phyloP scores from a whole-genome alignment of 768 basidiomycete genomes.

The Hysterangium stoloniferum region DNA sequence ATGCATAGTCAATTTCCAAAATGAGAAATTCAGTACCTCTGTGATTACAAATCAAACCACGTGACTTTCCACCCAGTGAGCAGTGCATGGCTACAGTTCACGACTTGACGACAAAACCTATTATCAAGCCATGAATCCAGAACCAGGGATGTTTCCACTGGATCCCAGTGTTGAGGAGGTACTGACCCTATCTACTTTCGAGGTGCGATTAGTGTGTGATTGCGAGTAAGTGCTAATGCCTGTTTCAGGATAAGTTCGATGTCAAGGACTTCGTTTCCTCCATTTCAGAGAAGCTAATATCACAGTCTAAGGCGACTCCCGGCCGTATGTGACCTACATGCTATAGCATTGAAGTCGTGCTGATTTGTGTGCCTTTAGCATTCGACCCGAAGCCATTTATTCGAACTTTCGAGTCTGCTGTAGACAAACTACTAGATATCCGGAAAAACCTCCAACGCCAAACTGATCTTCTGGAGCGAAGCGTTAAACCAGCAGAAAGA shows the following conservation, averaged over 20 bases:
- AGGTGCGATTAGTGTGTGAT: slow-evolving; percentile 21
- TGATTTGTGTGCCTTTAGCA: slow-evolving; percentile 37
- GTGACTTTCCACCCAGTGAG: too few species aligned
- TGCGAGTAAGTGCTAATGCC: background rate
- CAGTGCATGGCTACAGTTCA: background rate
- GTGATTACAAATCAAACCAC: too few species aligned
- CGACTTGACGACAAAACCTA: background rate
- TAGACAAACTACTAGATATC: slow-evolving; percentile 80
- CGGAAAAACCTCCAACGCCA: slow-evolving; percentile 85
- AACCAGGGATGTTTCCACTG: slow-evolving; percentile 36
- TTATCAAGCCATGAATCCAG: slow-evolving; percentile 18
- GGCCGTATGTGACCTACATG: slow-evolving; percentile 57
- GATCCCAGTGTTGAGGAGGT: slow-evolving; percentile 43
- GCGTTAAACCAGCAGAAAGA: slow-evolving; percentile 78
- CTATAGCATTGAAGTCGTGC: background rate
- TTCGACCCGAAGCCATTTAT: slow-evolving; percentile 94
- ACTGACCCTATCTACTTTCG: slow-evolving; percentile 32
- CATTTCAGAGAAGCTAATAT: slow-evolving; percentile 82
- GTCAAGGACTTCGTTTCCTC: slow-evolving; percentile 83
- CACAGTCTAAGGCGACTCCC: slow-evolving; percentile 72
- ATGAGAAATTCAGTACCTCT: slow-evolving; percentile 2
- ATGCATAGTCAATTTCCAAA: slow-evolving; percentile 15
- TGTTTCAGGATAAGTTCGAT: slow-evolving; percentile 74
- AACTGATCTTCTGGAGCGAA: slow-evolving; percentile 89
- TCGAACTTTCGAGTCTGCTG: slow-evolving; percentile 81